Evolutionary conservation across 805 yeast genomes (phyloP), one percentile per base, ranked within the genome.

Genomic region (Pichia thaimueangensis): DNA sequence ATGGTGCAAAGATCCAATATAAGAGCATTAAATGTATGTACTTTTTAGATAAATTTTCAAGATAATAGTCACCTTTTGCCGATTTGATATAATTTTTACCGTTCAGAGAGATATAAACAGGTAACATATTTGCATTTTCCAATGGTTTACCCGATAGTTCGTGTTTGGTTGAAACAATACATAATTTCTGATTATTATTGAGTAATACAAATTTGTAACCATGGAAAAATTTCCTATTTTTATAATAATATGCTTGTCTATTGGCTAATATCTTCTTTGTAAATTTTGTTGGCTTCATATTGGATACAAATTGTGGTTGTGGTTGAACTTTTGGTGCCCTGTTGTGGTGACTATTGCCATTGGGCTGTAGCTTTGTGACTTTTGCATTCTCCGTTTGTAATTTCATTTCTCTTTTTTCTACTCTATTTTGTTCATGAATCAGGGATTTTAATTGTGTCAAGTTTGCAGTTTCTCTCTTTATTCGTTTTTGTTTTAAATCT

Each of bases 121-220:
- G 52, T 28, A 58, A 39, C n/a, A 50, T 49, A 22, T 52, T 49
- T 5, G 56, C 42, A n/a, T 48, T 42, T 1, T 40, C 9, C 7
- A 54, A 15, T 20, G 49, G 51, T 27, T 31, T 41, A 8, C 43
- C 40, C 3, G 50, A 39, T 6, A 45, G 44, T 11, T 46, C 42
- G 33, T 46, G 47, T 12, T 47, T 42, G 8, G 55, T 41, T 8
- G 65, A 59, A 11, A 75, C 51, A 0, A 73, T 67, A 0, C 69
- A 64, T 25, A 78, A 56, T 38, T 59, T 60, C 4, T 62, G 59
- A 1, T 75, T 77, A 24, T 59, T 56, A 15, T 60, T 54, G 1
- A 66, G 53, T 3, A 70, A 62, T 0, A 78, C 76, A 56, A 65
- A 77, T 25, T 58, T 55, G n/a, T 62, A 62, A 4, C 69, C 70